Evolutionary conservation across 176 grass and related monocot species (phyloP), one percentile per base, ranked within the genome.

Genomic region (Typha latifolia): DNA sequence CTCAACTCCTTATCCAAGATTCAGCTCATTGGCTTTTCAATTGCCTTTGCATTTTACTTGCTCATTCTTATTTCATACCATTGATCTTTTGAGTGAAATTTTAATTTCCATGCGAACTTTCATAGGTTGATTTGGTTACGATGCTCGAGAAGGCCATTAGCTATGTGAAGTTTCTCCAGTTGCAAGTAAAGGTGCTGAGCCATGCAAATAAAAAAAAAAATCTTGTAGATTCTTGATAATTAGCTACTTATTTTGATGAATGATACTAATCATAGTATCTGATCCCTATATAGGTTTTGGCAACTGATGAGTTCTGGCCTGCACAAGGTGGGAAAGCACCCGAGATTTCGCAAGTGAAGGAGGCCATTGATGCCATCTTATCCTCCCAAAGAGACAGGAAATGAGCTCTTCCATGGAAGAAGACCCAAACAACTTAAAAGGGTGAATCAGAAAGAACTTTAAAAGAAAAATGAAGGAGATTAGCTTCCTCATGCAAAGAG

Each of bases 61-160:
- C 51, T 14, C 13, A 12, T 53, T 12, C 13, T 53, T 18, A 16
- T 16, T 57, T 57, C 53, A 43, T 43, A 9, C 34, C 34, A 43
- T 43, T 43, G 34, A 43, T 43, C 34, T 43, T 43, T 43, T 43
- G 8, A 43, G 5, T 9, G 37, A 43, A 9, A 43, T 10, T 43
- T 43, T 65, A 63, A 49, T 66, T 20, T 50, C 51, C 32, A 51
- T 0, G 22, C 27, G 8, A 13, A 8, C 62, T 73, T 66, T 66
- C 48, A 6, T 34, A 72, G 77, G 83, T 95, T 62, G 86, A 95
- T 79, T 48, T 90, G 64, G 89, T 93, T 47, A 93, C 89, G 57
- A 99, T 99, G 94, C 82, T 99, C 19, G 94, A 99, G 66, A 99
- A 93, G 64, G 94, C 94, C 64, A 86, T 91, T 75, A 74, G 67